These are phyloP conservation scores for Metarhizium guizhouense DNA, from an alignment of 2,329 filamentous ascomycete species.

Conservation along the genomic window DNA sequence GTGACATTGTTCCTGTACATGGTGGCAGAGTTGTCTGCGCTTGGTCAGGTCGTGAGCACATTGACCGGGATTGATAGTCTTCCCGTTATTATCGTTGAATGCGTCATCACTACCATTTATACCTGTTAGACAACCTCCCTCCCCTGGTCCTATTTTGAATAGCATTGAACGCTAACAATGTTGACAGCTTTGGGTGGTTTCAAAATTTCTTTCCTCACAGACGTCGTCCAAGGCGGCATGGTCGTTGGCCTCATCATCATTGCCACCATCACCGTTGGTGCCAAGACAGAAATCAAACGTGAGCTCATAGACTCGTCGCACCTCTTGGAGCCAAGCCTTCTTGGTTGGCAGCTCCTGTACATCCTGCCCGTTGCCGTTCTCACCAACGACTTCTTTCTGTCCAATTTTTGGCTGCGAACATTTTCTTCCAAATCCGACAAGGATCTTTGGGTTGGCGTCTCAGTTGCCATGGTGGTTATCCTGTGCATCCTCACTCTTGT, in stretches of 20 bases:
- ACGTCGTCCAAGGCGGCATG: conserved; percentile 74
- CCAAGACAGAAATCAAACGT: conserved; percentile 62
- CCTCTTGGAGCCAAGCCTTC: conserved; percentile 56
- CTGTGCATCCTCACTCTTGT: conserved; percentile 65
- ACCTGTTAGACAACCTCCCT: conserved; percentile 46
- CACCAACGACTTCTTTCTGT: conserved; percentile 82
- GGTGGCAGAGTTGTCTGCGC: conserved; percentile 72
- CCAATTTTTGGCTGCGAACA: conserved; percentile 75
- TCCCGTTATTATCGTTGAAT: conserved; percentile 69
- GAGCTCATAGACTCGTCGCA: conserved; percentile 60
- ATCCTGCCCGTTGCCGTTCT: conserved; percentile 73
- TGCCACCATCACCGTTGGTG: conserved; percentile 69
- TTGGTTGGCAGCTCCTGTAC: conserved; percentile 81
- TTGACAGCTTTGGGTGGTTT: conserved; percentile 65
- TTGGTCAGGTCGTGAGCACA: conserved; percentile 68
- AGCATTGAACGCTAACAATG: not conserved
- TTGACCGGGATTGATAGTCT: conserved; percentile 68
- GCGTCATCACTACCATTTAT: conserved; percentile 71
- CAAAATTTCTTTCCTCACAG: conserved; percentile 74
- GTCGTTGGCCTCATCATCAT: conserved; percentile 67
- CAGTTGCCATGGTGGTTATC: conserved; percentile 56
- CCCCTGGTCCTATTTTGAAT: too few relatives aligned
- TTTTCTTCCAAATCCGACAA: conserved; percentile 73
- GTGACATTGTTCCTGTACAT: conserved; percentile 82
- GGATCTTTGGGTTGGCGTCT: conserved; percentile 66